These are phyloP conservation scores for Salix udensis DNA, from an alignment of 345 rosid species.

Conservation along the genomic window DNA sequence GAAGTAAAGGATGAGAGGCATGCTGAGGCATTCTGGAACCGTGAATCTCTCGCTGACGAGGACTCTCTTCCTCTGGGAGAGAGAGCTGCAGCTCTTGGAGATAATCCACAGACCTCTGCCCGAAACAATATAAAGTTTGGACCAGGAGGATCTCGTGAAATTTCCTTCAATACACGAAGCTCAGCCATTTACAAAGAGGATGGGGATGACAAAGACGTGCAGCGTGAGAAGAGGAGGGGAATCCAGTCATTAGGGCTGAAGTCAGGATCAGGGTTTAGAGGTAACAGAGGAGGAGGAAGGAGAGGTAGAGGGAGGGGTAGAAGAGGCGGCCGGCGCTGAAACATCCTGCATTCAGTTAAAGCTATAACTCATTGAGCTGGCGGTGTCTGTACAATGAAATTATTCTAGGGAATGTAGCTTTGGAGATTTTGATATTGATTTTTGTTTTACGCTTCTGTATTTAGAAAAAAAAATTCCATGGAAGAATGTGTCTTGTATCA, in stretches of 20 bases:
- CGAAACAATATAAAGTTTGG: slow-evolving; percentile 62
- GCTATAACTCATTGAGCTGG: background rate
- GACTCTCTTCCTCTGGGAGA: slow-evolving; percentile 75
- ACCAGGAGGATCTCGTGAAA: slow-evolving; percentile 85
- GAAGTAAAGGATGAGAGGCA: slow-evolving; percentile 90
- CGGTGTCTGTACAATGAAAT: background rate
- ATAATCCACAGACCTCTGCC: slow-evolving; percentile 31
- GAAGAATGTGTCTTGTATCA: no score
- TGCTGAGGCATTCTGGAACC: slow-evolving; percentile 70
- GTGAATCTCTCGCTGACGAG: slow-evolving; percentile 61
- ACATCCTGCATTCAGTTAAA: background rate
- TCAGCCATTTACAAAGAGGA: slow-evolving; percentile 60
- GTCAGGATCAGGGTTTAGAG: slow-evolving; percentile 42
- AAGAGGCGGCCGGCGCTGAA: slow-evolving; percentile 34
- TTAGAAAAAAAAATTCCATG: background rate
- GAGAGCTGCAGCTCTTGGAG: slow-evolving; percentile 63
- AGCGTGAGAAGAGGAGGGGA: slow-evolving; percentile 59
- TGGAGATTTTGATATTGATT: background rate
- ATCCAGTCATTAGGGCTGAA: slow-evolving; percentile 72
- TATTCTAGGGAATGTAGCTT: background rate
- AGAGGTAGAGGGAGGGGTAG: slow-evolving; percentile 24
- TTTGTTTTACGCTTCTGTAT: background rate
- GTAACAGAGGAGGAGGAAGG: slow-evolving; percentile 41
- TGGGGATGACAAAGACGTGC: slow-evolving; percentile 37
- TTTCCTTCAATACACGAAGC: slow-evolving; percentile 65